phyloP scores from a whole-genome alignment of 2,329 filamentous ascomycete genomes.

The Laburnicola sp. region DNA sequence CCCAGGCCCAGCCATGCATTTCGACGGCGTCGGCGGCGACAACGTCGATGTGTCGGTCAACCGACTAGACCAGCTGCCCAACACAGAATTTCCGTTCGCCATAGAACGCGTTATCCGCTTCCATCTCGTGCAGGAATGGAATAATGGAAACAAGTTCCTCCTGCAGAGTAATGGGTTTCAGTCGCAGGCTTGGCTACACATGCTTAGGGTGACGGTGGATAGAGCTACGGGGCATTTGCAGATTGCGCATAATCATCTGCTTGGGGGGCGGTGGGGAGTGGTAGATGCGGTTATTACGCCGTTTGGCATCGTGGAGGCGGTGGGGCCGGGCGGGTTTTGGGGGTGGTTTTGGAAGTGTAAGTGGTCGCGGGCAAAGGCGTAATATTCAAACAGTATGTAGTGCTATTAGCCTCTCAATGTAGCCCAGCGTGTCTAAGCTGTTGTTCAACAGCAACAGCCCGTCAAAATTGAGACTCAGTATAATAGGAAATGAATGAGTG shows the following conservation, averaged over 20 bases:
- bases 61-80: neutral
- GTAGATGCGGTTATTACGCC: neutral
- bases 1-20: neutral
- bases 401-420: too few species aligned
- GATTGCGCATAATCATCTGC: neutral
- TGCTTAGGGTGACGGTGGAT: neutral
- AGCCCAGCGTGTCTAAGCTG: too few species aligned
- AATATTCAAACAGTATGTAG: too few species aligned
- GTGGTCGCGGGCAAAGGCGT: neutral
- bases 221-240: neutral
- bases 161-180: neutral
- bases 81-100: neutral
- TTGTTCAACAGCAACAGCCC: too few species aligned
- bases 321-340: neutral
- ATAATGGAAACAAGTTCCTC: neutral
- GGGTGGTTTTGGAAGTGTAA: neutral
- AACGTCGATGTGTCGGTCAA: neutral
- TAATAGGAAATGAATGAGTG: too few species aligned
- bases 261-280: neutral
- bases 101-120: neutral
- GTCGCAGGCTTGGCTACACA: neutral
- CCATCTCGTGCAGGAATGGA: neutral
- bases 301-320: neutral
- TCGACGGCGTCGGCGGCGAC: neutral
- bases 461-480: too few species aligned